phyloP scores from a whole-genome alignment of 352 stramenopile genomes.

The Phytophthora megakarya region DNA sequence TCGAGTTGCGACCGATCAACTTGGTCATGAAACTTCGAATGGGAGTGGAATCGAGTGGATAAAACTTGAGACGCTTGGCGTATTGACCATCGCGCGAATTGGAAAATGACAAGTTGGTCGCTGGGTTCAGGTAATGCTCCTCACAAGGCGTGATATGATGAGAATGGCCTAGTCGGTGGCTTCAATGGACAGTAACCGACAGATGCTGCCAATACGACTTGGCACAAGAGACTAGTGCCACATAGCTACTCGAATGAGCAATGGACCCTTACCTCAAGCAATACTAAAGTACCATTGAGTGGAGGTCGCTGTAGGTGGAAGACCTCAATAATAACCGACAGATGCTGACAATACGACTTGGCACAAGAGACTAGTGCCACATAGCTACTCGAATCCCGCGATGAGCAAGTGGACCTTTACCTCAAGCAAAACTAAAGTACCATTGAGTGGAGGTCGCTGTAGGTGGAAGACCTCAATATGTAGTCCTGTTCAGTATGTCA shows the following conservation, averaged over 20 bases:
- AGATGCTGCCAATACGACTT: too few relatives aligned
- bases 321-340: too few relatives aligned
- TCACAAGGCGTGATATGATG: conserved; percentile 20
- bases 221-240: conserved; percentile 4
- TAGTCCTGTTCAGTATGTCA: neutral
- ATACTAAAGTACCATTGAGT: neutral
- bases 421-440: too few relatives aligned
- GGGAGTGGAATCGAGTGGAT: neutral
- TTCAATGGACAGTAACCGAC: too few relatives aligned
- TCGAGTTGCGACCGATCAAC: conserved; percentile 11
- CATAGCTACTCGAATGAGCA: conserved; percentile 17
- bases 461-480: too few relatives aligned
- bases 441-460: neutral
- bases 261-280: neutral
- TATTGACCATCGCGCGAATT: conserved; percentile 19
- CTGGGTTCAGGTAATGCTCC: neutral
- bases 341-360: too few relatives aligned
- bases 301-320: too few relatives aligned
- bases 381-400: conserved; percentile 8
- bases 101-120: conserved; percentile 12
- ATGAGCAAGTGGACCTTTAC: conserved; percentile 12
- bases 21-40: conserved; percentile 17
- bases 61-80: neutral
- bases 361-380: conserved; percentile 5
- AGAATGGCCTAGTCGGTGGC: neutral